phyloP scores from a whole-genome alignment of 2,329 filamentous ascomycete species.

The Pseudogymnoascus sp. region DNA sequence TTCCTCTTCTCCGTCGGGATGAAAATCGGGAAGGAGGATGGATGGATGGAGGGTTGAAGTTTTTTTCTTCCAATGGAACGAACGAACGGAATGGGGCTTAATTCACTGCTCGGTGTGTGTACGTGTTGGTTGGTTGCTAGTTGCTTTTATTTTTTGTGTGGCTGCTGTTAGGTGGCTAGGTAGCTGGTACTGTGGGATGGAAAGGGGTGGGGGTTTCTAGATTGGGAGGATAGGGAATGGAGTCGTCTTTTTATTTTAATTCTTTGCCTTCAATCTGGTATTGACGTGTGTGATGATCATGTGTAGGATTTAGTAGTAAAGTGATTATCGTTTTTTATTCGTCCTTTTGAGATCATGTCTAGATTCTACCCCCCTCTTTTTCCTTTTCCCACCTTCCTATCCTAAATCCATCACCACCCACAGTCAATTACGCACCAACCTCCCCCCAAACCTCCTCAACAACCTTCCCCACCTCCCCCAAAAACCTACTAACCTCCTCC shows the following conservation, averaged over 20 bases:
- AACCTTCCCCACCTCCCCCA: constrained; percentile 52
- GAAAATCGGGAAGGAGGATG: not conserved
- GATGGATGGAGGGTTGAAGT: not conserved
- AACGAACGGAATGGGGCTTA: not conserved
- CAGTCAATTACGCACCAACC: not conserved
- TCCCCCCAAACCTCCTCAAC: constrained; percentile 20
- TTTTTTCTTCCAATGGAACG: not conserved
- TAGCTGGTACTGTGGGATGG: not conserved
- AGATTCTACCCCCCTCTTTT: not conserved
- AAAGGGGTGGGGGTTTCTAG: not conserved
- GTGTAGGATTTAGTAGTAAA: not conserved
- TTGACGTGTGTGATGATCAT: not conserved
- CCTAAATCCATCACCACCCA: not conserved
- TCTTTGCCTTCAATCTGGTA: not conserved
- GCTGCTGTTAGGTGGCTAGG: not conserved
- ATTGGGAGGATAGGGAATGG: not conserved
- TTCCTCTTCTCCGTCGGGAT: not conserved
- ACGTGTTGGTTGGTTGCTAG: not conserved
- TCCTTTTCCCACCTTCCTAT: not conserved
- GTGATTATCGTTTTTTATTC: not conserved
- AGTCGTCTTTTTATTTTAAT: not conserved
- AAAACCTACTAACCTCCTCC: constrained; percentile 70
- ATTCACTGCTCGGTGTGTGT: not conserved
- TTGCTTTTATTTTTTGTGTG: not conserved
- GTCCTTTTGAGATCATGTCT: not conserved